Conservation (phyloP, 345 rosid species). For the Draba incana region DNA sequence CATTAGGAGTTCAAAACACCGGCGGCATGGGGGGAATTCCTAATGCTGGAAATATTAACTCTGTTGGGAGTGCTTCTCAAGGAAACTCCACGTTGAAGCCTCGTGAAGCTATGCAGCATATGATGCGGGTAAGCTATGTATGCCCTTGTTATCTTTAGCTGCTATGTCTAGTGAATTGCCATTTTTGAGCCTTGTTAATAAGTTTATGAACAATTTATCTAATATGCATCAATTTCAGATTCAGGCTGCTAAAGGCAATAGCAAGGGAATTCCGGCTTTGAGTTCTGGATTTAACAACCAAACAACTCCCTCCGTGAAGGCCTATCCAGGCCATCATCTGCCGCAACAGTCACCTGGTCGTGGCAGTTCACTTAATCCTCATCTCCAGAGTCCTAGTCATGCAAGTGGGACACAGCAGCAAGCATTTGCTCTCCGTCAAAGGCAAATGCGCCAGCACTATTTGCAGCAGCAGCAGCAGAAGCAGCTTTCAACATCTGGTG, state of each 20-base stretch:
- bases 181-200: slow-evolving; percentile 21
- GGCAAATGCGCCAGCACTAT: slow-evolving; percentile 68
- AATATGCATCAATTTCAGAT: slow-evolving; percentile 60
- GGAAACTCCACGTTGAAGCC: slow-evolving; percentile 75
- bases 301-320: slow-evolving; percentile 58
- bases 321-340: slow-evolving; percentile 70
- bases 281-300: slow-evolving; percentile 66
- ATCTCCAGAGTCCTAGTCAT: slow-evolving; percentile 65
- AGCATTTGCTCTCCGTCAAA: slow-evolving; percentile 63
- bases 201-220: slow-evolving; percentile 4
- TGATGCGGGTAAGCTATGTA: slow-evolving; percentile 61
- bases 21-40: slow-evolving; percentile 64
- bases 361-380: slow-evolving; percentile 59
- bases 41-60: slow-evolving; percentile 59
- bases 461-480: slow-evolving; percentile 70
- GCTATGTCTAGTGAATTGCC: slow-evolving; percentile 1
- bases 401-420: slow-evolving; percentile 63
- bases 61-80: slow-evolving; percentile 62
- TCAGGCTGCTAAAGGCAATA: slow-evolving; percentile 66
- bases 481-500: slow-evolving; percentile 56
- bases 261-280: slow-evolving; percentile 64
- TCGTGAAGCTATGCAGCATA: slow-evolving; percentile 60
- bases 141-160: neutral
- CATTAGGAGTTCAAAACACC: slow-evolving; percentile 62
- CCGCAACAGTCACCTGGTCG: slow-evolving; percentile 58